phyloP scores from a whole-genome alignment of 1,284 basidiomycete genomes.

The Coriolopsis trogii region DNA sequence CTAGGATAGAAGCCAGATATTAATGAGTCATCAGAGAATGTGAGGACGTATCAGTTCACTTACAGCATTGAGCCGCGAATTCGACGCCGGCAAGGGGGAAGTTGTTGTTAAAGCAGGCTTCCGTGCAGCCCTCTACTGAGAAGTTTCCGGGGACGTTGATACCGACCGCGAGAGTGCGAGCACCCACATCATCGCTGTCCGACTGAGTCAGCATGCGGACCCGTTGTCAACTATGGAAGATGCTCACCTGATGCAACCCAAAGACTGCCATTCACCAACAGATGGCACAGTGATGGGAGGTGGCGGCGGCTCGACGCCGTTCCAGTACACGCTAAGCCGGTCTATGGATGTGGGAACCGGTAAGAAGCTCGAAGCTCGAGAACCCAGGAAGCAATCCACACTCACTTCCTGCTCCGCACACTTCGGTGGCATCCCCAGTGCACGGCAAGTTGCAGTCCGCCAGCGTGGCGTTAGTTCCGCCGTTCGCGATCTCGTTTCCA shows the following conservation, averaged over 20 bases:
- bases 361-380: conserved; percentile 6
- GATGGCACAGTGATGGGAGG: conserved; percentile 50
- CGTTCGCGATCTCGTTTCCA: conserved; percentile 54
- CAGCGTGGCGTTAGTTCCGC: conserved; percentile 45
- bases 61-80: conserved; percentile 50
- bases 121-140: conserved; percentile 62
- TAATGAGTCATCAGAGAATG: neutral
- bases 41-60: conserved; percentile 32
- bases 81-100: conserved; percentile 61
- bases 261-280: conserved; percentile 62
- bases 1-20: conserved; percentile 35
- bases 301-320: conserved; percentile 55
- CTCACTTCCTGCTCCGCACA: conserved; percentile 55
- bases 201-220: neutral
- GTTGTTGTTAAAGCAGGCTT: conserved; percentile 62
- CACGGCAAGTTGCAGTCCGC: conserved; percentile 67
- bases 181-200: conserved; percentile 49
- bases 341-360: conserved; percentile 22
- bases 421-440: conserved; percentile 57
- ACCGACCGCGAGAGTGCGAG: conserved; percentile 51
- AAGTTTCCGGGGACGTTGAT: conserved; percentile 45
- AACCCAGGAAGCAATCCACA: neutral
- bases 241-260: conserved; percentile 66
- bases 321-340: conserved; percentile 68
- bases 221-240: neutral